A percentile compares a stretch with the other conserved stretches of the same genome.
Conservation (phyloP, 2,329 filamentous ascomycete species). For the Talaromyces sp. region DNA sequence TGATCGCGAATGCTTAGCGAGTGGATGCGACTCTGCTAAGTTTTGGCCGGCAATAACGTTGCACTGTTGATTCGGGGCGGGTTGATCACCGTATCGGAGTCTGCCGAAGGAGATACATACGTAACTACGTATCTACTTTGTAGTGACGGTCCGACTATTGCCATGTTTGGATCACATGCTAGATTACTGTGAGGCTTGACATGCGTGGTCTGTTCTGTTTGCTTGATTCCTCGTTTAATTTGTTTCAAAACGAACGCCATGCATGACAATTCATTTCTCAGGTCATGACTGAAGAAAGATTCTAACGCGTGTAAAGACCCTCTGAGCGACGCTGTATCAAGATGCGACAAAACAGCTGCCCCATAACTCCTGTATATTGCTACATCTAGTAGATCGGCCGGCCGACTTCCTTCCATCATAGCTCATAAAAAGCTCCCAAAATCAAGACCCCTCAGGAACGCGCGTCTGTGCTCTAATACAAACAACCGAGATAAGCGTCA, state of each 20-base stretch:
- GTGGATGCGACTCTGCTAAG: constrained; percentile 2
- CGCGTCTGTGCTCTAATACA: constrained; percentile 8
- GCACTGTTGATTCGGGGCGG: neutral
- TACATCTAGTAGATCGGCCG: neutral
- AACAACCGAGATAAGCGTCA: constrained; percentile 8
- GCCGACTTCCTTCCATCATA: neutral
- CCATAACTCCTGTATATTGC: neutral
- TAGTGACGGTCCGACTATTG: neutral
- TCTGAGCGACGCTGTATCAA: neutral
- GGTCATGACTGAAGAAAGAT: too few relatives aligned
- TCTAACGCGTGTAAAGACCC: neutral
- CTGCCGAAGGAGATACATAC: neutral
- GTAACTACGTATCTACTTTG: neutral
- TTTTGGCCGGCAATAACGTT: neutral
- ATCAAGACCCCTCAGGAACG: neutral
- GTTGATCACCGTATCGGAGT: neutral
- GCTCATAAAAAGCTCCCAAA: neutral
- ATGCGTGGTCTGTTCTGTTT: neutral
- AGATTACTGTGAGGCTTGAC: neutral
- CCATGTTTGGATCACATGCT: neutral
- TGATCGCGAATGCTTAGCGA: neutral
- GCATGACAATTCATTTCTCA: too few relatives aligned
- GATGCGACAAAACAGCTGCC: neutral
- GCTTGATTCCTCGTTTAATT: neutral
- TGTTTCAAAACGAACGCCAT: neutral